Conservation (phyloP, 345 rosid genomes). For the Citrus glauca region DNA sequence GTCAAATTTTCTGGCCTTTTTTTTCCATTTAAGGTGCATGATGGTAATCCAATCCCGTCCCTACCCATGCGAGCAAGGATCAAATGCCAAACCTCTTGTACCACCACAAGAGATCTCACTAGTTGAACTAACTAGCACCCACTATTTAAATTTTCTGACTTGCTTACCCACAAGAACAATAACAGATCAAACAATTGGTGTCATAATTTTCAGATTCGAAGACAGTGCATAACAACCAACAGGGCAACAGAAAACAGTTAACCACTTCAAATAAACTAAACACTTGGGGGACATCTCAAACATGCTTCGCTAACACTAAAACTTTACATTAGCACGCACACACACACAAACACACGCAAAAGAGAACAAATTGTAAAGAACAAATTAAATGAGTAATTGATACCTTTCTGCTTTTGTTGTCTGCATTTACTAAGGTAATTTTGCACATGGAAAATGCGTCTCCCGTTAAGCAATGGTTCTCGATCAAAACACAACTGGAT, state of each 20-base stretch:
- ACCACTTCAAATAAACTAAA: background rate
- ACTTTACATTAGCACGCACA: background rate
- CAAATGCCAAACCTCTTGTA: too few species aligned
- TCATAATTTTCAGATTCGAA: background rate
- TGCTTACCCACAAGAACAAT: background rate
- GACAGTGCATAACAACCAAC: background rate
- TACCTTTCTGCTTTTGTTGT: conserved; percentile 63
- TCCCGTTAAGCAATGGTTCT: conserved; percentile 44
- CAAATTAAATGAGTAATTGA: background rate
- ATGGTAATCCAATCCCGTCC: too few species aligned
- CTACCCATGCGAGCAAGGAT: too few species aligned
- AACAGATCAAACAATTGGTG: background rate
- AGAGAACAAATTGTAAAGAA: background rate
- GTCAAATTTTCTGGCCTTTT: background rate
- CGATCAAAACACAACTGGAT: conserved; percentile 34
- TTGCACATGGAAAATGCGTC: conserved; percentile 58
- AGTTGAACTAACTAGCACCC: background rate
- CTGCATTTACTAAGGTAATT: conserved; percentile 39
- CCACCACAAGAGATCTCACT: too few species aligned
- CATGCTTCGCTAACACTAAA: background rate
- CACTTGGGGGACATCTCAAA: background rate
- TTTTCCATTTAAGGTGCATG: background rate
- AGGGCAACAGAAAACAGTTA: background rate
- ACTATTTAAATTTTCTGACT: background rate
- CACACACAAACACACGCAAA: background rate